Evolutionary conservation across 768 basidiomycete genomes (phyloP).

Genomic region (Russula olivacea): DNA sequence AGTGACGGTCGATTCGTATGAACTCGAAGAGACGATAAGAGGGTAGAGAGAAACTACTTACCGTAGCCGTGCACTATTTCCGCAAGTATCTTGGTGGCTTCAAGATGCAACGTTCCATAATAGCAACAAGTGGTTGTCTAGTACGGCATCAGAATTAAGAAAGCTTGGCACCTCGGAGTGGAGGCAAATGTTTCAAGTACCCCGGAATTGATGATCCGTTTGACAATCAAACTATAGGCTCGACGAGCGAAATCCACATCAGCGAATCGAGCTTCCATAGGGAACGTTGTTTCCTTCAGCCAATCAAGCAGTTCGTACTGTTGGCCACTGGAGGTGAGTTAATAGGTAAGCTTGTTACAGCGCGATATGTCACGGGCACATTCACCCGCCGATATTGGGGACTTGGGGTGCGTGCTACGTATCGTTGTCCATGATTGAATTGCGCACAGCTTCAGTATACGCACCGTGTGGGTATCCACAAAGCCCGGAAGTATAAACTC

Average conservation of each 20-base stretch:
- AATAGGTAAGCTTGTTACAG: not conserved
- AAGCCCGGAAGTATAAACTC: conserved; percentile 83
- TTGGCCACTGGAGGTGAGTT: conserved; percentile 51
- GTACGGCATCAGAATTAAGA: conserved; percentile 8
- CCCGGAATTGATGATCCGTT: conserved; percentile 63
- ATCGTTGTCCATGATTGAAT: not conserved
- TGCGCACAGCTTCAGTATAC: conserved; percentile 26
- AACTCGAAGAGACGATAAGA: not conserved
- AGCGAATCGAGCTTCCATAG: conserved; percentile 71
- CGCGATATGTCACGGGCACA: not conserved
- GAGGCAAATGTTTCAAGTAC: conserved; percentile 41
- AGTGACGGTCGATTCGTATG: not conserved
- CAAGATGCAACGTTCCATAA: conserved; percentile 76
- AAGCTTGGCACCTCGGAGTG: not conserved
- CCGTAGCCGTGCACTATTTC: conserved; percentile 62
- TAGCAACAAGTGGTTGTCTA: conserved; percentile 97
- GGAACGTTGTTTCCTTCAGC: conserved; percentile 82
- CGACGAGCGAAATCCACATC: conserved; percentile 63
- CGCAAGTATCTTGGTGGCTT: conserved; percentile 75
- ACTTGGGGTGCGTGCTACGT: conserved; percentile 76
- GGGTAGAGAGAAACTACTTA: conserved; percentile 28
- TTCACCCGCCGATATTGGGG: conserved; percentile 62
- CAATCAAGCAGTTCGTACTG: conserved; percentile 86
- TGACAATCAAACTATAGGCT: conserved; percentile 67
- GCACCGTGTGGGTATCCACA: conserved; percentile 86